Conservation (phyloP, 73 alveolate genomes). For the Tetrahymena borealis region DNA sequence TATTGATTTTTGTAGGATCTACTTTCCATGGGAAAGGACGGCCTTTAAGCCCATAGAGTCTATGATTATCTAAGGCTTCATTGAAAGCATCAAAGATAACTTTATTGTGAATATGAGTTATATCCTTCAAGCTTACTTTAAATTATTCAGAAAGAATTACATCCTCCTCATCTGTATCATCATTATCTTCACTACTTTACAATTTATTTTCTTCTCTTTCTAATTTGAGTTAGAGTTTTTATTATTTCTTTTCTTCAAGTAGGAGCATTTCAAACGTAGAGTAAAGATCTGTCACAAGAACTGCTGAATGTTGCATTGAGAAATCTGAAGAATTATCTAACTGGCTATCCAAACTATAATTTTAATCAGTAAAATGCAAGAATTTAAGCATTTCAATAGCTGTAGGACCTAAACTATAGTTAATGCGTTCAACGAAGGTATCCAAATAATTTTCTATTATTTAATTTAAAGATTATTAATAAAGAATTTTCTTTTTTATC, state of each 20-base stretch:
- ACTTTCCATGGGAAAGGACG: conserved; percentile 81
- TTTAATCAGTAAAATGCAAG: conserved; percentile 33
- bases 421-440: conserved; percentile 4
- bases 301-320: conserved; percentile 31
- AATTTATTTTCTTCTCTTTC: not conserved
- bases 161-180: not conserved
- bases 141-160: not conserved
- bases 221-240: not conserved
- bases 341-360: not conserved
- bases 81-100: conserved; percentile 70
- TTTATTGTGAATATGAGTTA: conserved; percentile 32
- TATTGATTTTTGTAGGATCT: not conserved
- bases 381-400: conserved; percentile 31
- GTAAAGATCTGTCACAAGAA: conserved; percentile 10
- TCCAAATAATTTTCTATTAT: not conserved
- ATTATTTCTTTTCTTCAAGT: conserved; percentile 10
- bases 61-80: conserved; percentile 70
- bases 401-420: conserved; percentile 25
- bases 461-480: not conserved
- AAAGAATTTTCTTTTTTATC: not conserved
- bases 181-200: not conserved
- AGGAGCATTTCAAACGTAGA: conserved; percentile 7
- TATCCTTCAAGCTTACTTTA: conserved; percentile 3
- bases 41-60: conserved; percentile 82
- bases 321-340: conserved; percentile 28